Conservation (phyloP, 768 basidiomycete species). For the Pleurotus sapidus region DNA sequence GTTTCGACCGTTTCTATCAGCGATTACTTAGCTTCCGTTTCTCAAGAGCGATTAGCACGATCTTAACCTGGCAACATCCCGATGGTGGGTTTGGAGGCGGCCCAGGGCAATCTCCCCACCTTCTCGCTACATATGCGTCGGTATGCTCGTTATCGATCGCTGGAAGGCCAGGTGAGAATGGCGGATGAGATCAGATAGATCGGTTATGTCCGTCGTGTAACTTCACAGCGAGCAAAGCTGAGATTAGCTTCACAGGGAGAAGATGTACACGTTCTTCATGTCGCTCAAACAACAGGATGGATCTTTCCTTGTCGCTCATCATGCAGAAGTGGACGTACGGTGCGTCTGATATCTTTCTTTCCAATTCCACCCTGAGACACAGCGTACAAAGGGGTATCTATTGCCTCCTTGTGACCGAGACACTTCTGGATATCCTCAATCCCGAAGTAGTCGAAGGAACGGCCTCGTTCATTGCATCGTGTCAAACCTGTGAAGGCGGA, state of each 20-base stretch:
- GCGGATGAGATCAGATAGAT: slow-evolving; percentile 87
- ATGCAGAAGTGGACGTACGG: slow-evolving; percentile 95
- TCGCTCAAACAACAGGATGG: slow-evolving; percentile 91
- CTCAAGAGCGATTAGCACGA: slow-evolving; percentile 72
- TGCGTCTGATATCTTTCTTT: slow-evolving; percentile 27
- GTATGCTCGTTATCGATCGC: slow-evolving; percentile 83
- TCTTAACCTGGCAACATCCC: slow-evolving; percentile 80
- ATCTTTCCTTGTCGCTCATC: slow-evolving; percentile 83
- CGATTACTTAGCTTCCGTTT: neutral
- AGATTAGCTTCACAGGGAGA: slow-evolving; percentile 41
- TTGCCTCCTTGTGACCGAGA: slow-evolving; percentile 82
- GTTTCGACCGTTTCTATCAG: neutral
- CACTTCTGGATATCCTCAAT: slow-evolving; percentile 82
- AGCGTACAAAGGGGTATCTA: slow-evolving; percentile 71
- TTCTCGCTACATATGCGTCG: slow-evolving; percentile 88
- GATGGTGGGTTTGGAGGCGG: slow-evolving; percentile 93
- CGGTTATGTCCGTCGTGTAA: slow-evolving; percentile 46
- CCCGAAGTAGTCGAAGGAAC: slow-evolving; percentile 80
- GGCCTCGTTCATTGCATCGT: slow-evolving; percentile 78
- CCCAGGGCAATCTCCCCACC: slow-evolving; percentile 82
- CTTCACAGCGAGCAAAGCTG: neutral
- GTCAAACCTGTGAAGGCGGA: slow-evolving; percentile 98
- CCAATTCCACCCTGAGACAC: neutral
- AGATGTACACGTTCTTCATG: slow-evolving; percentile 88
- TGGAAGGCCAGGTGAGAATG: slow-evolving; percentile 66